These are phyloP conservation scores for Fusarium dlaminii DNA, from an alignment of 2,329 filamentous ascomycete species.

Conservation along the genomic window DNA sequence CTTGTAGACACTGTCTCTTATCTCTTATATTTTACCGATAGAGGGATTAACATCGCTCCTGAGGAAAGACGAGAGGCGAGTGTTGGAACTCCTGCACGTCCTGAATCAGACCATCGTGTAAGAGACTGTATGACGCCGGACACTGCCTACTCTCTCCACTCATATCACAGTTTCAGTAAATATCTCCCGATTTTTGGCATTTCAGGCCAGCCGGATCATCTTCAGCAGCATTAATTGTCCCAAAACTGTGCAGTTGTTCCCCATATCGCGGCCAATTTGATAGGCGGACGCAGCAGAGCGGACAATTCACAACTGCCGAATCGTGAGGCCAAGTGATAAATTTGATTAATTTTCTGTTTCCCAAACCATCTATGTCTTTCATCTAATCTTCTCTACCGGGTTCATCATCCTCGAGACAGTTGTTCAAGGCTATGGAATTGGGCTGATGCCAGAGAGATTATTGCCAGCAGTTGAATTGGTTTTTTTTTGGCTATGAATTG, in stretches of 20 bases:
- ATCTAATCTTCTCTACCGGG: fast-evolving
- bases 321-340: fast-evolving
- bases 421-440: too few relatives aligned
- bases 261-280: too few relatives aligned
- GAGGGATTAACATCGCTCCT: neutral
- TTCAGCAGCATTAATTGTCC: neutral
- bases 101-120: neutral
- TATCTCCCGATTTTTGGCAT: too few relatives aligned
- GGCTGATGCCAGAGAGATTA: neutral
- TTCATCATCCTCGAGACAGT: neutral
- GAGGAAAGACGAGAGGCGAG: neutral
- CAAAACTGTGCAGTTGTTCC: fast-evolving
- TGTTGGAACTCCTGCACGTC: neutral
- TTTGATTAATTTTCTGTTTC: fast-evolving
- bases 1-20: neutral
- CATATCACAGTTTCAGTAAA: neutral
- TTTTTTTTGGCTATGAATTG: neutral
- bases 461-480: neutral
- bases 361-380: fast-evolving
- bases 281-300: neutral
- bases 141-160: neutral
- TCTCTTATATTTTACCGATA: neutral
- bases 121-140: too few relatives aligned
- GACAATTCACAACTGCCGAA: neutral
- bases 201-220: neutral